Conservation (phyloP, 2,329 filamentous ascomycete species). For the Pleurostoma richardsiae region DNA sequence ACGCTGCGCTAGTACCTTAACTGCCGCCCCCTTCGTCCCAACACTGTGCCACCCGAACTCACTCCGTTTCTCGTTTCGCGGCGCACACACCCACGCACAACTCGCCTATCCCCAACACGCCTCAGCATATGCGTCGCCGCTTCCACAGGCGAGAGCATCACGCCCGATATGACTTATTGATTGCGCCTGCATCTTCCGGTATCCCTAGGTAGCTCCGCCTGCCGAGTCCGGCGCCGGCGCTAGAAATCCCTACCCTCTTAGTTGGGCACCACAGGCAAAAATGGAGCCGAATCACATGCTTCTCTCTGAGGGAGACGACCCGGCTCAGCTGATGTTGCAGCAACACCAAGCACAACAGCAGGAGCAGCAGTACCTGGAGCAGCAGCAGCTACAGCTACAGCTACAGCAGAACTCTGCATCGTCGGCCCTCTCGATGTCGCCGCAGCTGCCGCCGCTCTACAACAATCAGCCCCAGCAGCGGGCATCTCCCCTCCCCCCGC, state of each 20-base stretch:
- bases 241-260: not conserved
- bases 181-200: not conserved
- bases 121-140: no score
- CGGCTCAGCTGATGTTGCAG: slow-evolving; percentile 1
- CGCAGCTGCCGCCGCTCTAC: slow-evolving; percentile 2
- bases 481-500: slow-evolving; percentile 21
- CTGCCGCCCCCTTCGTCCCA: no score
- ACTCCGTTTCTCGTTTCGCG: no score
- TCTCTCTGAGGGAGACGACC: slow-evolving; percentile 23
- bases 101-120: no score
- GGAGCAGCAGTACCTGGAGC: not conserved
- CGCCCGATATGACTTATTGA: no score
- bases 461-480: slow-evolving; percentile 1
- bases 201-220: not conserved
- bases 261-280: not conserved
- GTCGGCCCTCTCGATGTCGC: slow-evolving; percentile 9
- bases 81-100: no score
- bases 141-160: no score
- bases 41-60: no score
- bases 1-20: no score
- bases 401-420: slow-evolving; percentile 9
- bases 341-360: slow-evolving; percentile 1
- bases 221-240: not conserved
- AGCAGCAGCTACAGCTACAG: slow-evolving; percentile 11
- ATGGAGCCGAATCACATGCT: slow-evolving; percentile 39